phyloP scores from a whole-genome alignment of 2,329 filamentous ascomycete genomes.

The Metarhizium robertsii region DNA sequence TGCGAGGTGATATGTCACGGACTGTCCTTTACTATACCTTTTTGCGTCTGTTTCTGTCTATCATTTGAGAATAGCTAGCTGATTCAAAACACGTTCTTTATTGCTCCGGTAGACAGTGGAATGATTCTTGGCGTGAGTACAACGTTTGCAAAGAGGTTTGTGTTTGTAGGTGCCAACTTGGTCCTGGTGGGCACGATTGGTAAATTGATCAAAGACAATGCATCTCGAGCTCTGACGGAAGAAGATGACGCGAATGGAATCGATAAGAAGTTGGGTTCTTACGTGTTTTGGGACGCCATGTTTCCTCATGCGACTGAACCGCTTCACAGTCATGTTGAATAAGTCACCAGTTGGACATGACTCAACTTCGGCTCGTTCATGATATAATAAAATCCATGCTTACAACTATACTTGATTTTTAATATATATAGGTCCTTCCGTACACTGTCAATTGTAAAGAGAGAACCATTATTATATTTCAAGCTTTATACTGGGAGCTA shows the following conservation, averaged over 20 bases:
- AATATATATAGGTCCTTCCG: no score
- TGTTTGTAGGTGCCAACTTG: background rate
- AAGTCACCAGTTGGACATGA: no score
- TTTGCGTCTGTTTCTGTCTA: background rate
- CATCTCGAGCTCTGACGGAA: background rate
- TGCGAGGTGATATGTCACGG: no score
- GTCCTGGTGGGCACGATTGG: background rate
- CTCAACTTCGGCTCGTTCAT: no score
- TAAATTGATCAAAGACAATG: background rate
- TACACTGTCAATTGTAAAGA: no score
- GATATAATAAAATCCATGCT: no score
- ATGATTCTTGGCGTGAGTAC: background rate
- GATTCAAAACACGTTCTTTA: background rate
- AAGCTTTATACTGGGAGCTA: no score
- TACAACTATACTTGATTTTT: no score
- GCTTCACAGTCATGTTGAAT: no score
- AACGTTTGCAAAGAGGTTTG: background rate
- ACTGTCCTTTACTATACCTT: no score
- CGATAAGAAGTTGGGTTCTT: background rate
- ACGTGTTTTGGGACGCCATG: background rate
- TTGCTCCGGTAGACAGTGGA: background rate
- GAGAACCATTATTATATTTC: no score
- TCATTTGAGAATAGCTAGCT: background rate
- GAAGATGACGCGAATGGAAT: background rate
- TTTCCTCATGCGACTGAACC: background rate